phyloP scores from a whole-genome alignment of 164 flowering plant genomes.

The Kingdonia uniflora region DNA sequence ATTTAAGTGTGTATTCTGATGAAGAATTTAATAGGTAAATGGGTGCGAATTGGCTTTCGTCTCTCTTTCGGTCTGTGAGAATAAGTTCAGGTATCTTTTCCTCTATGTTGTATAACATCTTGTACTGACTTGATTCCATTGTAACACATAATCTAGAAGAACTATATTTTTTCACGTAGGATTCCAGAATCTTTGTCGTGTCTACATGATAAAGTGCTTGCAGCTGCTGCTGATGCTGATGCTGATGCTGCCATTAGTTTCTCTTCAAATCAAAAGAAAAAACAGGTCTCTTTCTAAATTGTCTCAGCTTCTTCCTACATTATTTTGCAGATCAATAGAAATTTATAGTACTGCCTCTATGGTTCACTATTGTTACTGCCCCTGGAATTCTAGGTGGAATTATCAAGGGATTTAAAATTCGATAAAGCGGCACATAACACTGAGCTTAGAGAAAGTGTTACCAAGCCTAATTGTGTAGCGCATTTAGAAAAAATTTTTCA shows the following conservation, averaged over 20 bases:
- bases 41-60: constrained; percentile 70
- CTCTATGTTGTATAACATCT: constrained; percentile 4
- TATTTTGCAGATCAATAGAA: neutral
- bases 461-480: constrained; percentile 13
- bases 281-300: too few species aligned
- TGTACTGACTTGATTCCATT: neutral
- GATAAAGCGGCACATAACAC: constrained; percentile 24
- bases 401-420: constrained; percentile 54
- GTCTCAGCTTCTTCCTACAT: too few species aligned
- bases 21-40: constrained; percentile 39
- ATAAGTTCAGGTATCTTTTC: constrained; percentile 49
- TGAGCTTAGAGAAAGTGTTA: constrained; percentile 12
- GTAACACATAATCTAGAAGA: too few species aligned
- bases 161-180: constrained; percentile 21
- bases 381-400: constrained; percentile 50
- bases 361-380: constrained; percentile 12
- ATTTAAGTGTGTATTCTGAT: neutral
- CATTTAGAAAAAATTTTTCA: constrained; percentile 52
- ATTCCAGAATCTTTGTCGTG: constrained; percentile 59
- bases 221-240: constrained; percentile 92
- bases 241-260: constrained; percentile 37
- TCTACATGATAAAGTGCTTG: constrained; percentile 85
- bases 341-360: neutral
- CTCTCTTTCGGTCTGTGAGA: constrained; percentile 43
- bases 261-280: constrained; percentile 45